Evolutionary conservation across 257 asterid species (phyloP).

Genomic region (Solanum peruvianum): DNA sequence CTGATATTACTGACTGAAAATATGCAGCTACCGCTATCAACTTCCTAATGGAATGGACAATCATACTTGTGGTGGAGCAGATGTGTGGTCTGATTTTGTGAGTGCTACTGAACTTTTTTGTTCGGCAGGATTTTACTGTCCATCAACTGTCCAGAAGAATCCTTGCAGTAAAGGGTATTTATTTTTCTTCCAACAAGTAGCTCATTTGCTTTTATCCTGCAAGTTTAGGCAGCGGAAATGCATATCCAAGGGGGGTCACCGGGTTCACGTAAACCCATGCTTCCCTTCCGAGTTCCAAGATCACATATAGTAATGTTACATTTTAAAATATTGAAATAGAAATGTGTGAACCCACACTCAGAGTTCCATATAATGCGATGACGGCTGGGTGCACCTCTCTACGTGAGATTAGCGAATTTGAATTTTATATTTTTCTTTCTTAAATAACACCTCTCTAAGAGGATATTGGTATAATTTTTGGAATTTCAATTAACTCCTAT

Average conservation of each 20-base stretch:
- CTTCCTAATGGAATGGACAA: constrained; percentile 37
- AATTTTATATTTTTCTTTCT: background rate
- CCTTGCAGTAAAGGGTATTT: constrained; percentile 73
- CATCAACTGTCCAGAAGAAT: constrained; percentile 34
- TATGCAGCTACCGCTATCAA: constrained; percentile 63
- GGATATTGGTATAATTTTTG: background rate
- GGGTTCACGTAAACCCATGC: background rate
- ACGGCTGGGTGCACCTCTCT: background rate
- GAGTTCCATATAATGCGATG: background rate
- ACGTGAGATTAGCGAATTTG: background rate
- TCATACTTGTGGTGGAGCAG: constrained; percentile 94
- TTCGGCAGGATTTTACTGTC: constrained; percentile 78
- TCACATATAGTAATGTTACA: background rate
- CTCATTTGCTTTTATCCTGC: background rate
- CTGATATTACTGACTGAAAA: constrained; percentile 3
- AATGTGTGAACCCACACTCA: background rate
- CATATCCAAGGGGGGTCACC: background rate
- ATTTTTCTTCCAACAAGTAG: constrained; percentile 5
- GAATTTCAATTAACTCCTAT: background rate
- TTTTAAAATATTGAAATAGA: background rate
- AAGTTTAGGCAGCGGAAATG: background rate
- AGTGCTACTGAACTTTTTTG: constrained; percentile 56
- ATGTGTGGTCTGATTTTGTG: constrained; percentile 65
- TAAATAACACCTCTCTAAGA: background rate
- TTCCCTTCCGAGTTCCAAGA: background rate